Evolutionary conservation across 2,329 filamentous ascomycete genomes (phyloP), one percentile per base, ranked within the genome.

Genomic region (Phialophora expanda): DNA sequence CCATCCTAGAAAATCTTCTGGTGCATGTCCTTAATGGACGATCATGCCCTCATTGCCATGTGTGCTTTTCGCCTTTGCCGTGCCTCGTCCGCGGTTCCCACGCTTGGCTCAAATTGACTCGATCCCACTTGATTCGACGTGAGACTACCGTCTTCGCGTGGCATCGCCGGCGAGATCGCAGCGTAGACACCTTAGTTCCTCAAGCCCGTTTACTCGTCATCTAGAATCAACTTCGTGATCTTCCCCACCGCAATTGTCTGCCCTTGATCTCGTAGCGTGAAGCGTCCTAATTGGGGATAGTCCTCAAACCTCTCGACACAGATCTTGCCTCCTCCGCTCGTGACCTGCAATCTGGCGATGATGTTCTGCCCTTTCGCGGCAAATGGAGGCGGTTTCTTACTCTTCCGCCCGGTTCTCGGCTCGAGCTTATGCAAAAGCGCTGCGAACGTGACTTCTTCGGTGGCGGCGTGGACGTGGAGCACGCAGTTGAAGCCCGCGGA

Each of bases 161-260:
- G 14, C 14, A n/a, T n/a, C 38, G 6, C 14, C 12, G 38, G 38
- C 38, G 17, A 2, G 12, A 44, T 7, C 14, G 38, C 38, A n/a
- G 38, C 38, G 38, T 17, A 17, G 24, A 24, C 12, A 34, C 17
- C 28, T 12, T 9, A 32, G 1, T 20, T 17, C 28, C 34, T 28
- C 26, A 20, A 9, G 53, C 3, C 26, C 28, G 4, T 28, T 64
- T 69, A 70, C n/a, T 72, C 69, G 4, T 72, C 70, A 56, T 84
- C 80, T 3, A 79, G 82, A 72, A 91, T 87, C 67, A 99, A 86
- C 85, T 93, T 97, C 66, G 92, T 97, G 78, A 99, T 96, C 87
- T 99, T 99, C 76, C 95, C 95, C 82, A 99, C 99, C 64, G 95
- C 95, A 82, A 99, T 97, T 0, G 95, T 99, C 90, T 98, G 94